These are phyloP conservation scores for Psidium guajava DNA, from an alignment of 345 rosid genomes.

Conservation along the genomic window DNA sequence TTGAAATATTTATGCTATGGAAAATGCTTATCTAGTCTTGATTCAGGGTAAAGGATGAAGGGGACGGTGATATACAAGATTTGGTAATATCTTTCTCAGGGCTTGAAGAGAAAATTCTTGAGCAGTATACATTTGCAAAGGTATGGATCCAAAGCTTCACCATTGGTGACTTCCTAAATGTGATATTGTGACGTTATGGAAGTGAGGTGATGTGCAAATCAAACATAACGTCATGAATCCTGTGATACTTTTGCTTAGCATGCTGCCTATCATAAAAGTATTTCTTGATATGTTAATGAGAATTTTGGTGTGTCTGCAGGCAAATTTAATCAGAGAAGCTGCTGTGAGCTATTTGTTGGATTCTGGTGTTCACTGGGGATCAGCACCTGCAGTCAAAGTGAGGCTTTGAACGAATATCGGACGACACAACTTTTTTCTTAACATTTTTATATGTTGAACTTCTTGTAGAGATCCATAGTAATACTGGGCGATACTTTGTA, in stretches of 20 bases:
- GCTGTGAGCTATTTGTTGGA: slow-evolving; percentile 68
- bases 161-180: not conserved
- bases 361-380: slow-evolving; percentile 93
- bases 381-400: slow-evolving; percentile 87
- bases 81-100: slow-evolving; percentile 60
- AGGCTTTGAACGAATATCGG: not conserved
- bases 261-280: not conserved
- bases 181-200: not conserved
- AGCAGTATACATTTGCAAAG: slow-evolving; percentile 88
- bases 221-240: not conserved
- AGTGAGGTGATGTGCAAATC: not conserved
- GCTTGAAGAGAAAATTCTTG: slow-evolving; percentile 86
- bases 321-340: slow-evolving; percentile 83
- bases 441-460: not conserved
- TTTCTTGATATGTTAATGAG: not conserved
- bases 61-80: slow-evolving; percentile 64
- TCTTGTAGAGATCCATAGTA: not conserved
- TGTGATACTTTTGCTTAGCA: not conserved
- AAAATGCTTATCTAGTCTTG: slow-evolving; percentile 4
- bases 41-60: slow-evolving; percentile 62
- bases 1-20: not conserved
- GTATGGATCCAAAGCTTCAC: slow-evolving; percentile 16
- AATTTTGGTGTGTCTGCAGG: slow-evolving; percentile 29
- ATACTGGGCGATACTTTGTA: slow-evolving; percentile 10
- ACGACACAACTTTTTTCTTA: not conserved